Base-by-base conservation (phyloP, 352 stramenopile species). In the Phytophthora cryptogea region DNA sequence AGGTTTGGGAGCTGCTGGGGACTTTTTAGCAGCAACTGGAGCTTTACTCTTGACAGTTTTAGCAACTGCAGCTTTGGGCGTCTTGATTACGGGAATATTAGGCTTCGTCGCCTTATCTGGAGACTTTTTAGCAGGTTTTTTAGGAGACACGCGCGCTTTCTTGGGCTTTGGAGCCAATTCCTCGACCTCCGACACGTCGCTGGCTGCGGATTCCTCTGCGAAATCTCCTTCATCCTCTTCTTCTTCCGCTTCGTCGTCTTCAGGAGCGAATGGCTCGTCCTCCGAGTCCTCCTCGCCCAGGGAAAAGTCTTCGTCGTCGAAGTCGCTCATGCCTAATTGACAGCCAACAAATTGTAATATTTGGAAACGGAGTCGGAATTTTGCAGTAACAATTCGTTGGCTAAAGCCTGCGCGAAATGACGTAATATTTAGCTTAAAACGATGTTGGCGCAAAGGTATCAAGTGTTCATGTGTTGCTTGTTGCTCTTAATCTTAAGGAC, bases 281-380 rank as follows among this genome's bases (percentile, higher is more conserved):
- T 80, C 75, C 5, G 54, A 72, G 30, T 72, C 69, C 5, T 76
- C 73, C 37, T 83, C 74, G 43, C 70, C 74, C 16, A 90, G 65
- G 45, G 81, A 90, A 53, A 90, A 89, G 31, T 87, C 80, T 44
- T 84, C 76, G 27, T 82, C 72, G 50, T 83, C 59, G 13, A 59
- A 64, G 50, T 72, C 65, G 35, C 59, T 73, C 65, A 69, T 61
- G 35, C 2, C 20, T 23, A 23, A 23, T 23, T 23, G 20, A 23
- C 2, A 23, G 20, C 20, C 20, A 23, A 23, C 1, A 23, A 23
- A 23, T 23, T 23, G 20, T 3, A 23, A 23, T 23, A 23, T 23
- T 23, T 23, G 20, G 20, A 23, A 23, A 23, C 20, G 20, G 20
- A 23, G 20, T 23, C 20, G 2, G 20, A 23, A 23, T 23, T 23